These are phyloP conservation scores for Neocucurbitaria cava DNA, from an alignment of 2,329 filamentous ascomycete genomes.

Conservation along the genomic window DNA sequence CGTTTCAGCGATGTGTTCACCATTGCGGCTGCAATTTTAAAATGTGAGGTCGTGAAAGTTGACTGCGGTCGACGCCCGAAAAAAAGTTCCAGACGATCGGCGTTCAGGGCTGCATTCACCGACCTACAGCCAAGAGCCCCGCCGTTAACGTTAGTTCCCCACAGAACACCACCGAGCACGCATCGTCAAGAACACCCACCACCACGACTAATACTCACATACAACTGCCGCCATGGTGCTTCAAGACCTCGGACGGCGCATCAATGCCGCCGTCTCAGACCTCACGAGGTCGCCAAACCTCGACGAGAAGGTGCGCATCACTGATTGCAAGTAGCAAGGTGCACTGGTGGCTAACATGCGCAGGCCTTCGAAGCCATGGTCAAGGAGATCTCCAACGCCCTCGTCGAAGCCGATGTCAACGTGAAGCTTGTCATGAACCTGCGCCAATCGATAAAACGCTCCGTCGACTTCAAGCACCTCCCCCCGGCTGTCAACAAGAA, in stretches of 20 bases:
- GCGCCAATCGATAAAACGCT: constrained; percentile 87
- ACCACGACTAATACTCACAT: constrained; percentile 9
- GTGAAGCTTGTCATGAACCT: constrained; percentile 89
- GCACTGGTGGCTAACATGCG: constrained; percentile 46
- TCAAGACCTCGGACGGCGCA: constrained; percentile 97
- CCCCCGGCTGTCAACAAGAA: constrained; percentile 96
- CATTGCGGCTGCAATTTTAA: constrained; percentile 34
- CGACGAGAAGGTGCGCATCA: constrained; percentile 80
- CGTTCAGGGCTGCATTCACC: constrained; percentile 23
- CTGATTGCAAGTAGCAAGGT: constrained; percentile 5
- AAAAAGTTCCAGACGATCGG: constrained; percentile 37
- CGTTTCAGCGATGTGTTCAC: constrained; percentile 57
- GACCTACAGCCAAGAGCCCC: constrained; percentile 37
- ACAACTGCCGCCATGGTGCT: constrained; percentile 77
- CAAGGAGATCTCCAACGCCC: constrained; percentile 95
- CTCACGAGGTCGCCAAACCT: constrained; percentile 90
- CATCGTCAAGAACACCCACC: constrained; percentile 8
- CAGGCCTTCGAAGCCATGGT: constrained; percentile 97
- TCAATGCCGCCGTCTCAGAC: constrained; percentile 94
- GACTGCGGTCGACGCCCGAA: constrained; percentile 13
- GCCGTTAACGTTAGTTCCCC: constrained; percentile 24
- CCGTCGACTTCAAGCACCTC: constrained; percentile 94
- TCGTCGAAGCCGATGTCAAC: constrained; percentile 97
- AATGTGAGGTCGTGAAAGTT: constrained; percentile 4
- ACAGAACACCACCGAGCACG: constrained; percentile 20